Evolutionary conservation across 108 stramenopile species (phyloP).

Genomic region (Cyclostephanos tholiformis): DNA sequence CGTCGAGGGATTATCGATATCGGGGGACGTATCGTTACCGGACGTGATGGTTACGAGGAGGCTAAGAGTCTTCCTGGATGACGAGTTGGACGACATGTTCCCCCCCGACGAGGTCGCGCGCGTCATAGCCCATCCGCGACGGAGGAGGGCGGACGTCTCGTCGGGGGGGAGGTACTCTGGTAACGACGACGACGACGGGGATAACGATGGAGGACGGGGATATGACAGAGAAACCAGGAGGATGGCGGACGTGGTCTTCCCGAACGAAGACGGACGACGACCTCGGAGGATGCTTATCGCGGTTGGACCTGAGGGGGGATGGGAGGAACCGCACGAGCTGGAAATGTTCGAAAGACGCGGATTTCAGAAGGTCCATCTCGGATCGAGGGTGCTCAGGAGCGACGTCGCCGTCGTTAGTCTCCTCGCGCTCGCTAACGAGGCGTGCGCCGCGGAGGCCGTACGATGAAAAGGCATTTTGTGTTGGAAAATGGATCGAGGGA

Average conservation of each 20-base stretch:
- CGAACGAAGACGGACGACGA: conserved; percentile 21
- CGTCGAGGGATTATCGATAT: conserved; percentile 81
- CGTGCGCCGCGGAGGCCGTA: conserved; percentile 25
- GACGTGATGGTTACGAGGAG: conserved; percentile 52
- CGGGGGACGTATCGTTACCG: conserved; percentile 76
- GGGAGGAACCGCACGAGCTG: conserved; percentile 88
- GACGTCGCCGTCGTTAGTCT: conserved; percentile 91
- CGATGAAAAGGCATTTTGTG: too few relatives aligned
- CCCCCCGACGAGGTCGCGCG: conserved; percentile 64
- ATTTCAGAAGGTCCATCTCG: conserved; percentile 85
- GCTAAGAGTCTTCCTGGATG: conserved; percentile 53
- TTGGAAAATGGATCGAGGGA: too few relatives aligned
- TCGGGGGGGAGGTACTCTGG: too few relatives aligned
- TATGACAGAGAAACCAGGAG: conserved; percentile 20
- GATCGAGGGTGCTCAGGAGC: conserved; percentile 79
- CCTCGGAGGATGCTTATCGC: conserved; percentile 67
- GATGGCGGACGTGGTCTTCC: conserved; percentile 69
- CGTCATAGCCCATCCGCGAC: conserved; percentile 81
- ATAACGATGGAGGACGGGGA: too few relatives aligned
- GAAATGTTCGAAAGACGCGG: conserved; percentile 65
- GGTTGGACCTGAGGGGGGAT: conserved; percentile 93
- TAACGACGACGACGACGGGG: conserved; percentile 1
- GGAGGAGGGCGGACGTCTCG: conserved; percentile 32
- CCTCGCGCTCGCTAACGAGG: conserved; percentile 82
- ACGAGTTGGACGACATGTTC: conserved; percentile 71